A percentile compares a stretch with the other conserved stretches of the same genome.
These are phyloP conservation scores for Emericellopsis terricola DNA, from an alignment of 495 filamentous ascomycete genomes.

Conservation along the genomic window DNA sequence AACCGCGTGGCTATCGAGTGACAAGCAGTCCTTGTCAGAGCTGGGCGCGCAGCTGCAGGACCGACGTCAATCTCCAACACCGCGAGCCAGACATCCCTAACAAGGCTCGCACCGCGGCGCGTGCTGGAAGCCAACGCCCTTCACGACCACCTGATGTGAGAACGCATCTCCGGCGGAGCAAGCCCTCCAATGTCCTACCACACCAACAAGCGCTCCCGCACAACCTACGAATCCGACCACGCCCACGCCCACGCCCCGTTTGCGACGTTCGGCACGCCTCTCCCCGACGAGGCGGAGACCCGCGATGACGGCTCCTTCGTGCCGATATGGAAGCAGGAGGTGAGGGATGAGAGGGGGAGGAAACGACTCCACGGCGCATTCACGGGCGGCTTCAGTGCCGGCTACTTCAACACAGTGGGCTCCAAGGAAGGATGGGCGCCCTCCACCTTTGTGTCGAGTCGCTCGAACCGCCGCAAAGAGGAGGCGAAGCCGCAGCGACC, in stretches of 20 bases:
- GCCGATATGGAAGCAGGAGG: constrained; percentile 93
- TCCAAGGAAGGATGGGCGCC: constrained; percentile 98
- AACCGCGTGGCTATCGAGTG: no score
- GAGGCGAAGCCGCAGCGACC: constrained; percentile 30
- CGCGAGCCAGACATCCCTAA: no score
- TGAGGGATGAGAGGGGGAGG: constrained; percentile 79
- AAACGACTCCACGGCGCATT: constrained; percentile 93
- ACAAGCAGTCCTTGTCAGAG: no score
- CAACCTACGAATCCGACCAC: constrained; percentile 60
- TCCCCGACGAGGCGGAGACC: constrained; percentile 61
- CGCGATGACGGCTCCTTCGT: constrained; percentile 91
- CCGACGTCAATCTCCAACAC: no score
- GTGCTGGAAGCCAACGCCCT: no score
- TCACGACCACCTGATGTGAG: no score
- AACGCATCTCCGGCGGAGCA: no score
- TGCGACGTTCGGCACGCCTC: constrained; percentile 68
- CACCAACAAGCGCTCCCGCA: constrained; percentile 73
- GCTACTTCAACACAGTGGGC: constrained; percentile 95
- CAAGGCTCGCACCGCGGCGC: no score
- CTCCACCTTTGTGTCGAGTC: constrained; percentile 78
- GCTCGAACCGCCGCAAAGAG: constrained; percentile 59
- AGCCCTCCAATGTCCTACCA: no score
- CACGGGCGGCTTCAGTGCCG: constrained; percentile 91
- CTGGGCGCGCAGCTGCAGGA: no score
- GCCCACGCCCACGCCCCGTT: constrained; percentile 59